phyloP scores from a whole-genome alignment of 2,329 filamentous ascomycete species.

The Aureobasidium sp. region DNA sequence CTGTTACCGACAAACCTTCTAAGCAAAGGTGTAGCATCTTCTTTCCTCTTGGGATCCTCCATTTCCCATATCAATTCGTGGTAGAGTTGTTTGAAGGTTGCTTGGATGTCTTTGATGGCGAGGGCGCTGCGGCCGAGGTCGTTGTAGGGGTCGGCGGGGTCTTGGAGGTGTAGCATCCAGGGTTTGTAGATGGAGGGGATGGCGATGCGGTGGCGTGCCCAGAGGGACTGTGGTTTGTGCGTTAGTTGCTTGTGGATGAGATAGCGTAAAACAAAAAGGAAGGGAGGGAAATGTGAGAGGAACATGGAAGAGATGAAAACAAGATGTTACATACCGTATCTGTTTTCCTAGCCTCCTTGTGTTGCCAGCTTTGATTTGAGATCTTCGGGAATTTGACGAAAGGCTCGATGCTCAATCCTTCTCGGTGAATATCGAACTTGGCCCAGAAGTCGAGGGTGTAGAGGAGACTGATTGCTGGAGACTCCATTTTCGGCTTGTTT shows the following conservation, averaged over 20 bases:
- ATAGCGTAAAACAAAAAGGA: too few species aligned
- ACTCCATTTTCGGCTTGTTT: too few species aligned
- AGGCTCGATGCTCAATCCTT: conserved; percentile 43
- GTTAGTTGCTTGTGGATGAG: conserved; percentile 19
- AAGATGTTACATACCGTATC: not conserved
- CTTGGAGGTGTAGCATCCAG: conserved; percentile 46
- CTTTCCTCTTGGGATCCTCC: not conserved
- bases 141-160: conserved; percentile 49
- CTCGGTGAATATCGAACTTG: conserved; percentile 36
- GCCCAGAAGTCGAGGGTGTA: conserved; percentile 43
- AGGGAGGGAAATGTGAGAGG: too few species aligned
- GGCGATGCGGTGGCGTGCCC: conserved; percentile 11
- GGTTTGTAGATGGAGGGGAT: conserved; percentile 21
- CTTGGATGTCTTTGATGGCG: conserved; percentile 42
- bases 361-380: not conserved
- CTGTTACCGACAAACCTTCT: conserved; percentile 20
- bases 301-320: too few species aligned
- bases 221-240: conserved; percentile 8
- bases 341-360: not conserved
- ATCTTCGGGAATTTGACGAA: conserved; percentile 33
- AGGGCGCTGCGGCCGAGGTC: conserved; percentile 45
- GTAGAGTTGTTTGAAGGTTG: conserved; percentile 21
- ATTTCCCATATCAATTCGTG: conserved; percentile 7
- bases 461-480: conserved; percentile 31
- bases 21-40: conserved; percentile 14